Conservation (phyloP, 306 rosid species). For the Carpinus fangiana region DNA sequence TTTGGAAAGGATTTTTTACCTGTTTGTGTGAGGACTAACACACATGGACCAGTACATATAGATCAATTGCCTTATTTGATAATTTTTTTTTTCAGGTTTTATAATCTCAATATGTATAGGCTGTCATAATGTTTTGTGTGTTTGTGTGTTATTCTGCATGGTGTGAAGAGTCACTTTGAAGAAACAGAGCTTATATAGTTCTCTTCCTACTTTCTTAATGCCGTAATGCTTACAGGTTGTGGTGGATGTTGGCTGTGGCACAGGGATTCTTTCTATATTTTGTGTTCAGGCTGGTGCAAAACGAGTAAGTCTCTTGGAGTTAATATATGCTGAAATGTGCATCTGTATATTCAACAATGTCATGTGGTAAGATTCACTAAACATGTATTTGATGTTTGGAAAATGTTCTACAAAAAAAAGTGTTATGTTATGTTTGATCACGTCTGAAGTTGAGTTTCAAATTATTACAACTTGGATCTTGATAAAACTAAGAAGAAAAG, state of each 20-base stretch:
- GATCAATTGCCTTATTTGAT: not conserved
- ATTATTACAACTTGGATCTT: not conserved
- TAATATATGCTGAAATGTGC: conserved; percentile 1
- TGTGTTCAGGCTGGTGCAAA: conserved; percentile 99
- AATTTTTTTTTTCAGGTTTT: not conserved
- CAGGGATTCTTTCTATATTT: conserved; percentile 94
- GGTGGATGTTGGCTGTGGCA: conserved; percentile 96
- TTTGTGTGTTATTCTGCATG: not conserved
- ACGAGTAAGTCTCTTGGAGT: conserved; percentile 59
- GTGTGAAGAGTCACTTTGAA: not conserved
- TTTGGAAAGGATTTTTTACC: not conserved
- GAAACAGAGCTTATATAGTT: conserved; percentile 2
- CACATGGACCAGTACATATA: not conserved
- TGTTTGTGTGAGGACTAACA: not conserved
- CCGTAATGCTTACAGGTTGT: conserved; percentile 68
- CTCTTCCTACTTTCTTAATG: conserved; percentile 14
- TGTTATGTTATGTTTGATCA: not conserved
- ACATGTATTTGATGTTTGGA: not conserved
- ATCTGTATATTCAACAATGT: not conserved
- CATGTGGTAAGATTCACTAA: not conserved
- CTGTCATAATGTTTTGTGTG: not conserved
- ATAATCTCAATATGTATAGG: not conserved
- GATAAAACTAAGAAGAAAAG: not conserved
- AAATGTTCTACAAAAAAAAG: not conserved
- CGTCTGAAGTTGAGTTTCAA: not conserved